These are phyloP conservation scores for Cryphonectria radicalis DNA, from an alignment of 2,329 filamentous ascomycete genomes.

Conservation along the genomic window DNA sequence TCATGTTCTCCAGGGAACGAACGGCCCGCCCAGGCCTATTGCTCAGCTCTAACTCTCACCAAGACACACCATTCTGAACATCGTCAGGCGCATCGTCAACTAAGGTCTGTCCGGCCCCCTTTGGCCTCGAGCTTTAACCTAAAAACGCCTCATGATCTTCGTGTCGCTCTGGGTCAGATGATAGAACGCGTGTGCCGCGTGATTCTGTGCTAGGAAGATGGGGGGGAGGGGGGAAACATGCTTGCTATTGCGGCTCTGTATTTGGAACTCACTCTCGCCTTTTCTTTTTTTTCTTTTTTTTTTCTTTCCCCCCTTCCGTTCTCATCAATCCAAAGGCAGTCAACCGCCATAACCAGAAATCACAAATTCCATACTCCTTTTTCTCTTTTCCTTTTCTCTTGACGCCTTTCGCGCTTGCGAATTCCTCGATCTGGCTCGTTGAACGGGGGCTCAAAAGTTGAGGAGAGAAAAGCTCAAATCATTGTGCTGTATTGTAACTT, in stretches of 20 bases:
- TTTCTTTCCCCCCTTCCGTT: not conserved
- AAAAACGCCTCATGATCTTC: not conserved
- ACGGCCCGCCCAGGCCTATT: not conserved
- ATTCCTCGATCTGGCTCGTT: not conserved
- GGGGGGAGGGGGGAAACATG: not conserved
- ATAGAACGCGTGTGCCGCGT: not conserved
- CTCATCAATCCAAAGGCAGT: conserved; percentile 1
- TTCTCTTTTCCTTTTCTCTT: not conserved
- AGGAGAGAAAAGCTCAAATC: not conserved
- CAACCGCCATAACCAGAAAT: not conserved
- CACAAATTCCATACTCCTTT: not conserved
- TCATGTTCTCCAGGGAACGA: not conserved
- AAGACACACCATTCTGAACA: not conserved
- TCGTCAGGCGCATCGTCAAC: not conserved
- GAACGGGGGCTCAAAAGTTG: not conserved
- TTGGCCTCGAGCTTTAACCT: not conserved
- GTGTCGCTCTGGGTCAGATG: not conserved
- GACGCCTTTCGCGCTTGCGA: conserved; percentile 6
- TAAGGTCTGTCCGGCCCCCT: not conserved
- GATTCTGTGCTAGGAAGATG: not conserved
- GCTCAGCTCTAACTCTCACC: not conserved
- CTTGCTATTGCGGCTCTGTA: not conserved
- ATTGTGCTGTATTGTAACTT: not conserved
- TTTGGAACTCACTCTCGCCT: too few species aligned
- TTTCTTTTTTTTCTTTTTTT: not conserved